Evolutionary conservation across 768 basidiomycete species (phyloP).

Genomic region (Amanita polypyramis): DNA sequence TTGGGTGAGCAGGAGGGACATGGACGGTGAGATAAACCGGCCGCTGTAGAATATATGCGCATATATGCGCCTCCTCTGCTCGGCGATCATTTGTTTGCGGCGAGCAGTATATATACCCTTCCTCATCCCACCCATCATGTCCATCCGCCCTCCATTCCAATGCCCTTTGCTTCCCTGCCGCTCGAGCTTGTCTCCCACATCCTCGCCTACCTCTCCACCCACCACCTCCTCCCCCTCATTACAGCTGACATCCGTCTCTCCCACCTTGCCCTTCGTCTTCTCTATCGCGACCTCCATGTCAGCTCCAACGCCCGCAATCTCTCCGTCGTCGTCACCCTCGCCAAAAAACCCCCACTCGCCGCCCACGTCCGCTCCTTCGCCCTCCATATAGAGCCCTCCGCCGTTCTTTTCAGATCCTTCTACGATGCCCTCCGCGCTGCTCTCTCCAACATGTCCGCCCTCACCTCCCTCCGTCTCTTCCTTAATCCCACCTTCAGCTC

Average conservation of each 20-base stretch:
- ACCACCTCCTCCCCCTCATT: constrained; percentile 41
- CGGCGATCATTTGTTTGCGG: constrained; percentile 25
- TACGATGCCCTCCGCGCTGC: constrained; percentile 40
- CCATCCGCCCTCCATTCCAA: constrained; percentile 15
- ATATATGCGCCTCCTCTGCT: constrained; percentile 12
- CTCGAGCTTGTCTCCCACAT: constrained; percentile 53
- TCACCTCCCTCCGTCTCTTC: constrained; percentile 45
- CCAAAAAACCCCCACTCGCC: constrained; percentile 45
- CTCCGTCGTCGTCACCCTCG: constrained; percentile 43
- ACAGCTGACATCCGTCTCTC: constrained; percentile 29
- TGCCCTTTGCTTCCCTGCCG: constrained; percentile 43
- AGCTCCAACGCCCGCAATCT: constrained; percentile 35
- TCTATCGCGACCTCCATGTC: constrained; percentile 50
- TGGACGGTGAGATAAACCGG: constrained; percentile 11
- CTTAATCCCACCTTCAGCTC: constrained; percentile 44
- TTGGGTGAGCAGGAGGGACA: constrained; percentile 8
- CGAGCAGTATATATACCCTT: constrained; percentile 1
- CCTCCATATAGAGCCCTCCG: constrained; percentile 35
- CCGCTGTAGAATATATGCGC: too few relatives aligned
- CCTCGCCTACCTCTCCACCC: constrained; percentile 17
- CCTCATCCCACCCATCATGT: too few relatives aligned
- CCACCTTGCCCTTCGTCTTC: constrained; percentile 43
- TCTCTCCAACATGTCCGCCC: constrained; percentile 48
- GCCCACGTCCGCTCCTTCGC: constrained; percentile 51
- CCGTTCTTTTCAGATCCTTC: constrained; percentile 33